Base-by-base conservation (phyloP, 2,329 filamentous ascomycete species). In the Penicillium sp. region DNA sequence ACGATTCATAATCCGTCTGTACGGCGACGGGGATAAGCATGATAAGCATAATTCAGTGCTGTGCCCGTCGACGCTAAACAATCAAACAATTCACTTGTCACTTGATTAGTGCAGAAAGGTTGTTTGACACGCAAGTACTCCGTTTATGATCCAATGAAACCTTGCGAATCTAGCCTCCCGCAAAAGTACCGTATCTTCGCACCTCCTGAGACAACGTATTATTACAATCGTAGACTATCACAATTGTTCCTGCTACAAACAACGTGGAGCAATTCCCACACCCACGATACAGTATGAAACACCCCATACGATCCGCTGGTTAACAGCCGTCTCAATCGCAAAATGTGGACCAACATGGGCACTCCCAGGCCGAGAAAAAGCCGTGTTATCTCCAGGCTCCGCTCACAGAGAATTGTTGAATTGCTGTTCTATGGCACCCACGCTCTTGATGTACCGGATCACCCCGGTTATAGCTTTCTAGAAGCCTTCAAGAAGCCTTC, bases 301-400 rank as follows among this genome's bases (percentile, higher is more conserved):
- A 45, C 55, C 37, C 45, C 57, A 59, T 45, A 33, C 30, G 49
- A 55, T n/a, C 57, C 54, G 22, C 10, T 37, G 46, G 52, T 61
- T 63, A 37, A 28, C 53, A 22, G 26, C 37, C 16, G 26, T 28
- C 37, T 42, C n/a, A 51, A n/a, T 33, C 43, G 22, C 19, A 40
- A 46, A 48, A 52, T 52, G 35, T 46, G 42, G 42, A 52, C 22
- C 35, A 8, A 3, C 26, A 11, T 5, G 7, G 7, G 7, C 35
- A 25, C 38, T 28, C 43, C 33, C 22, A 49, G 35, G 14, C 63
- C 64, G 64, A 66, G 64, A 58, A 61, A 65, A 59, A 4, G 33
- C 64, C 64, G 64, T 45, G 30, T 43, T 64, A 65, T 63, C 56
- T 63, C 64, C 64, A 28, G 37, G 5, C n/a, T 46, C 26, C 35